These are phyloP conservation scores for Cordyceps militaris DNA, from an alignment of 2,329 filamentous ascomycete species.

Conservation along the genomic window DNA sequence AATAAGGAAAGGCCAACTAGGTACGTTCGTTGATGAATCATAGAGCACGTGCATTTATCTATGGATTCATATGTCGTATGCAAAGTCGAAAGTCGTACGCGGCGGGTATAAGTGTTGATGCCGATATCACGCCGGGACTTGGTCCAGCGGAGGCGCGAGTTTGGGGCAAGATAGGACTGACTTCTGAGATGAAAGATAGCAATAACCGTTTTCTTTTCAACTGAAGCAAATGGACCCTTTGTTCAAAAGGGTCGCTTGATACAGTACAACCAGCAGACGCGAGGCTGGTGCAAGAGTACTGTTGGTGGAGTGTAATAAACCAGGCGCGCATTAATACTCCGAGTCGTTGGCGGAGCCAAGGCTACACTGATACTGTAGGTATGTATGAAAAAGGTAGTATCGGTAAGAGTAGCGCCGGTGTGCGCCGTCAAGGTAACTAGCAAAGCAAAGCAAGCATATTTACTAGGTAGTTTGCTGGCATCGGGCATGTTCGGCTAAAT, in stretches of 20 bases:
- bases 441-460: not conserved
- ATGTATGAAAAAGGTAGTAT: not conserved
- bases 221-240: too few relatives aligned
- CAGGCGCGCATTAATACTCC: slow-evolving; percentile 5
- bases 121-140: not conserved
- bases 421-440: too few relatives aligned
- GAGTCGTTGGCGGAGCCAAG: not conserved
- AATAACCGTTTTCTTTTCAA: too few relatives aligned
- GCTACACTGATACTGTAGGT: not conserved
- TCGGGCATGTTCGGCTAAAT: slow-evolving; percentile 6
- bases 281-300: not conserved
- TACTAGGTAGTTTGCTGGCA: not conserved
- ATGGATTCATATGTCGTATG: not conserved
- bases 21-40: too few relatives aligned
- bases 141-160: not conserved
- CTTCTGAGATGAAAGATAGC: too few relatives aligned
- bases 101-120: not conserved
- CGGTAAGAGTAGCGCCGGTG: not conserved
- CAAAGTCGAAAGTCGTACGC: not conserved
- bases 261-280: not conserved
- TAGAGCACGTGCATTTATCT: too few relatives aligned
- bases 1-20: not conserved
- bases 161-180: not conserved
- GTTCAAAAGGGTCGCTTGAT: not conserved
- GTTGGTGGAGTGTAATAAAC: not conserved